These are phyloP conservation scores for Mycena epipterygia DNA, from an alignment of 768 basidiomycete genomes.

Conservation along the genomic window DNA sequence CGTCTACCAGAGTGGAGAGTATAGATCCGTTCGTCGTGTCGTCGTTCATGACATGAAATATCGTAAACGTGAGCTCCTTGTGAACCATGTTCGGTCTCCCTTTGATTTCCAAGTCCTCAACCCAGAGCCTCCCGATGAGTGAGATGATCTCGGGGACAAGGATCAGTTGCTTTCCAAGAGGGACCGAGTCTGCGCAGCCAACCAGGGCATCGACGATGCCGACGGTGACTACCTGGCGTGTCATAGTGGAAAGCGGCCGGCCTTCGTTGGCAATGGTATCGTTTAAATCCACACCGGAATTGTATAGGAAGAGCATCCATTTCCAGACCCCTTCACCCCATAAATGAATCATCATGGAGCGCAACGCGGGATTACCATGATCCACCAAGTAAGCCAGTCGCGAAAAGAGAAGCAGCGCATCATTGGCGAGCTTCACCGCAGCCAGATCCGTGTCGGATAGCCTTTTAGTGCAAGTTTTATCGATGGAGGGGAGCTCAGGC, in stretches of 20 bases:
- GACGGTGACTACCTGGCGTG: constrained; percentile 17
- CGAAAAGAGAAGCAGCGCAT: constrained; percentile 27
- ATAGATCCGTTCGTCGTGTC: constrained; percentile 13
- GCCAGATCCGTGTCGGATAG: neutral
- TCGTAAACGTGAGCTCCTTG: constrained; percentile 24
- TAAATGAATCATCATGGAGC: constrained; percentile 24
- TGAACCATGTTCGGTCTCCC: constrained; percentile 25
- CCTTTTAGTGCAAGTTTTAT: constrained; percentile 10
- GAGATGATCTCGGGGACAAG: constrained; percentile 24
- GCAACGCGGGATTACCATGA: constrained; percentile 19
- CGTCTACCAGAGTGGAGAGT: constrained; percentile 12
- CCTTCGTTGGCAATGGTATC: constrained; percentile 22
- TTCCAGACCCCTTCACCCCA: constrained; percentile 30
- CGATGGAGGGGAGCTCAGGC: constrained; percentile 21
- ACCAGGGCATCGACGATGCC: constrained; percentile 26
- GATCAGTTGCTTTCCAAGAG: constrained; percentile 24
- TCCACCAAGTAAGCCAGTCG: constrained; percentile 31
- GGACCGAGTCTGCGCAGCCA: constrained; percentile 23
- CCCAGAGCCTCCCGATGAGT: constrained; percentile 28
- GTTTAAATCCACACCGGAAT: constrained; percentile 25
- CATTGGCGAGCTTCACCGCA: constrained; percentile 20
- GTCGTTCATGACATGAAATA: constrained; percentile 28
- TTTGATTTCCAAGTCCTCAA: constrained; percentile 21
- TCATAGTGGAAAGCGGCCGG: constrained; percentile 18
- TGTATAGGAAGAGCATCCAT: constrained; percentile 33